phyloP scores from a whole-genome alignment of 345 rosid genomes.

The Citrus australasica region DNA sequence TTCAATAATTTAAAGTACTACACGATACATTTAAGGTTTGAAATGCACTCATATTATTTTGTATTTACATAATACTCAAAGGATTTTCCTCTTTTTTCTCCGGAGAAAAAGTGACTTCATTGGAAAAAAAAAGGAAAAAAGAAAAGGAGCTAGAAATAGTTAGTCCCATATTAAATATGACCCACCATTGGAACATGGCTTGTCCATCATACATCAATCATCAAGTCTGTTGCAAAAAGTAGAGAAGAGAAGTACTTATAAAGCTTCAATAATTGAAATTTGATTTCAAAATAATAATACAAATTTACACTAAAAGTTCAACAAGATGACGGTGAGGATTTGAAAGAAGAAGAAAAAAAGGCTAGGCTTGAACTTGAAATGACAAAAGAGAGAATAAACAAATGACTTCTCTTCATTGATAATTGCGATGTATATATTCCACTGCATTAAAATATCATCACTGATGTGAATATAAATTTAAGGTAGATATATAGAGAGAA shows the following conservation, averaged over 20 bases:
- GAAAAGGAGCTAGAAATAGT: background rate
- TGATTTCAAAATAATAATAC: background rate
- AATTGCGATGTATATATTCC: background rate
- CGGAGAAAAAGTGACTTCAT: background rate
- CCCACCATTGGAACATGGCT: background rate
- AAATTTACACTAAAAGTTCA: background rate
- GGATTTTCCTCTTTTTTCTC: background rate
- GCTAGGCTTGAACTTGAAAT: background rate
- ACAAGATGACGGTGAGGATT: background rate
- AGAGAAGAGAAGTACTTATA: background rate
- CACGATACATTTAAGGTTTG: too few relatives aligned
- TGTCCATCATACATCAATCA: background rate
- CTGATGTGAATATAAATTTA: background rate
- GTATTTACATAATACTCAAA: too few relatives aligned
- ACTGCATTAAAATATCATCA: background rate
- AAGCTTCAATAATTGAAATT: background rate
- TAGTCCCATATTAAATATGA: background rate
- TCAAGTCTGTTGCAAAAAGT: background rate
- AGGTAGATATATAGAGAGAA: background rate
- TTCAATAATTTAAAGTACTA: too few relatives aligned
- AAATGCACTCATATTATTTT: too few relatives aligned
- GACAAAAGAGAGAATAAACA: too few relatives aligned
- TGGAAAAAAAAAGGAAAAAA: background rate
- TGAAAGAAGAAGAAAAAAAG: background rate
- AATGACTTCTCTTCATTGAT: background rate